These are phyloP conservation scores for Eudorina sp. DNA, from an alignment of 139 green algal species.

Conservation along the genomic window DNA sequence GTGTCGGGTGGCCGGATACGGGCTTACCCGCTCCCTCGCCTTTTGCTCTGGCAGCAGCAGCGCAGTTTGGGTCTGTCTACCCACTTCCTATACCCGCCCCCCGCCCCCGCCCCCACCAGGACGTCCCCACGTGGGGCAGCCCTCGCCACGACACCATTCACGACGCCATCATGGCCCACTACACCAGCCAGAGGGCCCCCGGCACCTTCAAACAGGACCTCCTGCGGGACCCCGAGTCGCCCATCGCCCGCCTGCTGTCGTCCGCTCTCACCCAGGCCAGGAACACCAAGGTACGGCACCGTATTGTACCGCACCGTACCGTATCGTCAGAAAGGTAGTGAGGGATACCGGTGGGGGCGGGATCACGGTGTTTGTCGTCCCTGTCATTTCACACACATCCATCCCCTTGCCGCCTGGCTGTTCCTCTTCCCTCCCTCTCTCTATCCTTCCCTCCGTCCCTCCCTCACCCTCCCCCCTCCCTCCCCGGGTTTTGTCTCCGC, in stretches of 20 bases:
- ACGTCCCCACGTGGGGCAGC: slow-evolving; percentile 40
- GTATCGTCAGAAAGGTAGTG: neutral
- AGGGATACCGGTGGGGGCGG: neutral
- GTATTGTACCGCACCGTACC: no score
- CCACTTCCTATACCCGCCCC: neutral
- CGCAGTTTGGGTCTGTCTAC: no score
- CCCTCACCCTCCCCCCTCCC: no score
- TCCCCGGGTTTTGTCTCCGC: neutral
- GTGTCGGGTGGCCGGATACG: no score
- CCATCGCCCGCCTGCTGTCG: slow-evolving; percentile 53
- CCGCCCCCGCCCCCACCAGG: slow-evolving; percentile 3
- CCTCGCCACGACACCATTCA: slow-evolving; percentile 46
- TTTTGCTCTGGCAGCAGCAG: no score
- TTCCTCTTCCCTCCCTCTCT: no score
- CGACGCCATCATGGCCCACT: slow-evolving; percentile 61
- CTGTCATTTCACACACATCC: neutral
- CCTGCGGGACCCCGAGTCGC: slow-evolving; percentile 34
- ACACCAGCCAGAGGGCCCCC: slow-evolving; percentile 18
- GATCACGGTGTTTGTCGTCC: neutral
- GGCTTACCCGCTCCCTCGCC: no score
- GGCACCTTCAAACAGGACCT: slow-evolving; percentile 31
- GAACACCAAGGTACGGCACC: slow-evolving; percentile 56
- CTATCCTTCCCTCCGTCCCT: no score
- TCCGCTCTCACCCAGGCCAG: slow-evolving; percentile 24
- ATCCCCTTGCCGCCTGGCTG: no score